These are phyloP conservation scores for Cucurbitaria berberidis DNA, from an alignment of 2,329 filamentous ascomycete species.

Conservation along the genomic window DNA sequence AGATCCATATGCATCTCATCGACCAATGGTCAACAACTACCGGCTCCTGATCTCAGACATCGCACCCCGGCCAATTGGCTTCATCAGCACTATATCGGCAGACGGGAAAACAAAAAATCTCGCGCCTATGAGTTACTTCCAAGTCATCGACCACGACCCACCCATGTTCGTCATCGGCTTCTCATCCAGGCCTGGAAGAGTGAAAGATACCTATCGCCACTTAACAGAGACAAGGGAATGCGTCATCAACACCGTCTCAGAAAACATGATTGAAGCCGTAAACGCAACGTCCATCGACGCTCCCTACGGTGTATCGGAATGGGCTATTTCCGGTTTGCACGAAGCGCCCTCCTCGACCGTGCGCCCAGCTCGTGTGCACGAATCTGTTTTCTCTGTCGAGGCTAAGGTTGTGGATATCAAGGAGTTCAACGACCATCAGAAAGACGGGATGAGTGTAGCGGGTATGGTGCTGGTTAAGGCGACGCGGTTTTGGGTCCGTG, in stretches of 20 bases:
- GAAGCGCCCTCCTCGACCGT: constrained; percentile 69
- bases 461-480: constrained; percentile 72
- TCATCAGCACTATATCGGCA: constrained; percentile 17
- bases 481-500: constrained; percentile 79
- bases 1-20: constrained; percentile 19
- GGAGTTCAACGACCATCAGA: constrained; percentile 74
- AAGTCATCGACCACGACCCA: constrained; percentile 31
- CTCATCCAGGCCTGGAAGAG: constrained; percentile 7
- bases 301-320: constrained; percentile 76
- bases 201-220: constrained; percentile 30
- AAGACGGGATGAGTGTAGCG: constrained; percentile 72
- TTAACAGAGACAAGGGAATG: constrained; percentile 30
- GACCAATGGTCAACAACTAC: constrained; percentile 25
- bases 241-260: constrained; percentile 78
- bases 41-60: constrained; percentile 20
- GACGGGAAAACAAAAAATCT: constrained; percentile 28
- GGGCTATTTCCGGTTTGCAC: constrained; percentile 75
- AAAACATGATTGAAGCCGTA: constrained; percentile 81
- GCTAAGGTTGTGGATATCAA: constrained; percentile 71
- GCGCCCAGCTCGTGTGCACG: constrained; percentile 70
- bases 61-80: constrained; percentile 22
- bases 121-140: constrained; percentile 37
- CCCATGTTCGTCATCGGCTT: constrained; percentile 28
- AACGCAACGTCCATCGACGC: constrained; percentile 77
- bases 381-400: constrained; percentile 80